A percentile compares a stretch with the other conserved stretches of the same genome.
Evolutionary conservation across 352 stramenopile species (phyloP).

Genomic region (Phytophthora brassicae): DNA sequence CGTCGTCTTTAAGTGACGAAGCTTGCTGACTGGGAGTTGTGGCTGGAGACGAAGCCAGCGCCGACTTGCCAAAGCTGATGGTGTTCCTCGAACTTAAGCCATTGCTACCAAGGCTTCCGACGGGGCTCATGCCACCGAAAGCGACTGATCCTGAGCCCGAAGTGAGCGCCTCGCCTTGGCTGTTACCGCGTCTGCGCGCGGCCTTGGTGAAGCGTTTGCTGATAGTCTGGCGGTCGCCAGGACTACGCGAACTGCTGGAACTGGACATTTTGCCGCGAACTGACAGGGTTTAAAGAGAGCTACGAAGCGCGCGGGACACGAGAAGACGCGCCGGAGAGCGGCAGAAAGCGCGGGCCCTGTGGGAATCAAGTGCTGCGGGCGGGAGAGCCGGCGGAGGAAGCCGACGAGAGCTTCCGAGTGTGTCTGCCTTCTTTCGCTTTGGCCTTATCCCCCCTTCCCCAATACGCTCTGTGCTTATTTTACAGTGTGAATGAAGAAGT

Average conservation of each 20-base stretch:
- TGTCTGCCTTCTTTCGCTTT: constrained; percentile 28
- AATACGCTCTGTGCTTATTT: constrained; percentile 24
- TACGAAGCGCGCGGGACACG: not conserved
- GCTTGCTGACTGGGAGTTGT: constrained; percentile 11
- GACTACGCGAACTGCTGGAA: constrained; percentile 29
- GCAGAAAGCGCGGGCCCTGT: not conserved
- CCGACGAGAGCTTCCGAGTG: not conserved
- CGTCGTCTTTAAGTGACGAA: constrained; percentile 31
- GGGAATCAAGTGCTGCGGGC: not conserved
- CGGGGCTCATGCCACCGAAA: constrained; percentile 49
- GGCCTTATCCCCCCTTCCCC: constrained; percentile 20
- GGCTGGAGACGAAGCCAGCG: constrained; percentile 21
- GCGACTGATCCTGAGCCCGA: constrained; percentile 22
- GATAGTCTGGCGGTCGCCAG: constrained; percentile 42
- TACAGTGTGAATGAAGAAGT: not conserved
- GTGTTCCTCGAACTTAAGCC: constrained; percentile 41
- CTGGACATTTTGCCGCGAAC: not conserved
- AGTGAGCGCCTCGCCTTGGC: constrained; percentile 51
- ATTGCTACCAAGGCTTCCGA: constrained; percentile 32
- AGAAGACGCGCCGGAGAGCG: not conserved
- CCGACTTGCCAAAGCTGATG: constrained; percentile 54
- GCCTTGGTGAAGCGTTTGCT: constrained; percentile 69
- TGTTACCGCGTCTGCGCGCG: constrained; percentile 65
- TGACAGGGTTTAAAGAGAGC: not conserved
- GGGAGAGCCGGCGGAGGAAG: constrained; percentile 1